These are phyloP conservation scores for Leishmania arabica DNA, from an alignment of 208 protist genomes.

Conservation along the genomic window DNA sequence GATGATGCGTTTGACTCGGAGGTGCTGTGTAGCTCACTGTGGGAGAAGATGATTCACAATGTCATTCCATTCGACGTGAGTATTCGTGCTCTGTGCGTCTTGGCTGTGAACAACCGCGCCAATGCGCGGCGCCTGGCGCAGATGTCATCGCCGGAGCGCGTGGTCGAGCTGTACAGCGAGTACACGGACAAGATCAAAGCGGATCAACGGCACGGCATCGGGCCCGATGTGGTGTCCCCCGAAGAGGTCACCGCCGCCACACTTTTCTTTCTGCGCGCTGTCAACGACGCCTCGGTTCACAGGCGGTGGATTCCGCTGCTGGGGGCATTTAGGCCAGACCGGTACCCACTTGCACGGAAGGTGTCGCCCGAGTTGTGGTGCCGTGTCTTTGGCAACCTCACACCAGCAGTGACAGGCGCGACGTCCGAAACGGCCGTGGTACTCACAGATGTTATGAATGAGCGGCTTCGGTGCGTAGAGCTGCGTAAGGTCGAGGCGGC, in stretches of 20 bases:
- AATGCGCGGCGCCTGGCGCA: conserved; percentile 58
- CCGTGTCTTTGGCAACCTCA: conserved; percentile 28
- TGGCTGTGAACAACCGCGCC: conserved; percentile 44
- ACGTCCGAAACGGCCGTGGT: conserved; percentile 31
- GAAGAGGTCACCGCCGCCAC: conserved; percentile 65
- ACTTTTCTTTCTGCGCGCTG: conserved; percentile 52
- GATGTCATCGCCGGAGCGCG: conserved; percentile 26
- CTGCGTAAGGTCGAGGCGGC: neutral
- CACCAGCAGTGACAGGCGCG: neutral
- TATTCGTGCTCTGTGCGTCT: conserved; percentile 67
- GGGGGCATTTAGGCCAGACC: conserved; percentile 25
- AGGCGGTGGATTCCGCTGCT: conserved; percentile 37
- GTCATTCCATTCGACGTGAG: conserved; percentile 86
- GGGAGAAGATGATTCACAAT: conserved; percentile 67
- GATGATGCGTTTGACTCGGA: conserved; percentile 53
- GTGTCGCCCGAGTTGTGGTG: conserved; percentile 63
- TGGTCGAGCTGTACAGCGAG: conserved; percentile 51
- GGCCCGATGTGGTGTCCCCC: conserved; percentile 25
- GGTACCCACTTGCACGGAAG: conserved; percentile 39
- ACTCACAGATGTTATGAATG: conserved; percentile 37
- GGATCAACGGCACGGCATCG: conserved; percentile 3
- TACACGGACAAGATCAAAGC: conserved; percentile 38
- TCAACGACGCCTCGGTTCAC: conserved; percentile 54
- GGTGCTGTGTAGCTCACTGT: conserved; percentile 57
- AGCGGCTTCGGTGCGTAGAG: conserved; percentile 38